phyloP scores from a whole-genome alignment of 208 protist species.

The Leishmania mexicana region DNA sequence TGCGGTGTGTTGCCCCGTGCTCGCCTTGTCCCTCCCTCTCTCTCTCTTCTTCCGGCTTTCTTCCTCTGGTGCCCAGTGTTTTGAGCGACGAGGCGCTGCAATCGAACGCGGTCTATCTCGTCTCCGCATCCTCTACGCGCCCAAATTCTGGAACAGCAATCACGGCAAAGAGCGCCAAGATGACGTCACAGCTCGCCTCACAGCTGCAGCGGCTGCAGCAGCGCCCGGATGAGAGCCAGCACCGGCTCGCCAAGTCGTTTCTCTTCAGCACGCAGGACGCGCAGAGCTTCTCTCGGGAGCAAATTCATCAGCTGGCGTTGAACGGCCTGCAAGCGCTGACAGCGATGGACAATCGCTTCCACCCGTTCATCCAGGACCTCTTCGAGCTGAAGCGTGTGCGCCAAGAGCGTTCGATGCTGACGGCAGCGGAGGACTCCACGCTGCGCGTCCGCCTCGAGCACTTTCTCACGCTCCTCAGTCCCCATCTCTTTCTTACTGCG shows the following conservation, averaged over 20 bases:
- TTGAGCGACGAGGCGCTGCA: background rate
- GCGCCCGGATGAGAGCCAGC: slow-evolving; percentile 60
- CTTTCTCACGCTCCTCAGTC: slow-evolving; percentile 78
- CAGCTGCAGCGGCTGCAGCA: slow-evolving; percentile 81
- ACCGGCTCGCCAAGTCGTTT: slow-evolving; percentile 72
- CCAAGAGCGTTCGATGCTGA: slow-evolving; percentile 71
- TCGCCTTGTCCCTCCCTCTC: background rate
- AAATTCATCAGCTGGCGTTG: slow-evolving; percentile 81
- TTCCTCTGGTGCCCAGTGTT: slow-evolving; percentile 5
- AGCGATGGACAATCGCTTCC: slow-evolving; percentile 81
- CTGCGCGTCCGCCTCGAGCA: slow-evolving; percentile 58
- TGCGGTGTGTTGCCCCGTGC: too few species aligned
- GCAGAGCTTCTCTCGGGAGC: slow-evolving; percentile 78
- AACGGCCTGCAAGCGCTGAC: slow-evolving; percentile 76
- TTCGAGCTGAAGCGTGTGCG: slow-evolving; percentile 66
- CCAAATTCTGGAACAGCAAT: background rate
- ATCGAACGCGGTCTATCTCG: background rate
- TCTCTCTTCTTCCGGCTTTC: background rate
- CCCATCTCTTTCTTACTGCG: slow-evolving; percentile 81
- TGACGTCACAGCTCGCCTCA: slow-evolving; percentile 80
- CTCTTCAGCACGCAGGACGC: slow-evolving; percentile 79
- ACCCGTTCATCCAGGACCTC: slow-evolving; percentile 70
- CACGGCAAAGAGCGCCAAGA: slow-evolving; percentile 8
- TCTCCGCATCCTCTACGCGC: background rate
- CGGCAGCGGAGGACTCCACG: slow-evolving; percentile 35